Evolutionary conservation across 495 filamentous ascomycete genomes (phyloP).

Genomic region (Acidomyces sp.): DNA sequence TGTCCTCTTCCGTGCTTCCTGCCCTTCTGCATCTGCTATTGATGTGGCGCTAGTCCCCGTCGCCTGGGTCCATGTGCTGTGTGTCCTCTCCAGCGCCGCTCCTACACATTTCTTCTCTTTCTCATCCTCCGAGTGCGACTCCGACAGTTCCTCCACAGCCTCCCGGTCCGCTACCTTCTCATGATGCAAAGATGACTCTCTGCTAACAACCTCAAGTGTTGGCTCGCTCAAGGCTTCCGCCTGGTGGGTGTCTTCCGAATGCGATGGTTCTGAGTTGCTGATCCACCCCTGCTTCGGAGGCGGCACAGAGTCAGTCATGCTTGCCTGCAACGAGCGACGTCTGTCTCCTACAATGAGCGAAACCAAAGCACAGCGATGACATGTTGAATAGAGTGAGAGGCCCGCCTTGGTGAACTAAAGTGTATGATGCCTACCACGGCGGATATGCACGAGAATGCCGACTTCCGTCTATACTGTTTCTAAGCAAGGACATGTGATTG

Average conservation of each 20-base stretch:
- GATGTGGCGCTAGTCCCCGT: constrained; percentile 17
- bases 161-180: constrained; percentile 17
- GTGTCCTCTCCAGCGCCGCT: too few species aligned
- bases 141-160: constrained; percentile 8
- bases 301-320: too few species aligned
- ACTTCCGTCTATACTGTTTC: too few species aligned
- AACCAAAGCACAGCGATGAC: too few species aligned
- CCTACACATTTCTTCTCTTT: constrained; percentile 4
- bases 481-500: too few species aligned
- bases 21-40: constrained; percentile 19
- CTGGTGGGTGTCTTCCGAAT: constrained; percentile 10
- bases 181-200: constrained; percentile 20
- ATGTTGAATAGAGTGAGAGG: too few species aligned
- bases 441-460: too few species aligned
- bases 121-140: constrained; percentile 5
- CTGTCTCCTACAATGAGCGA: too few species aligned
- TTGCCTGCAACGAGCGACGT: too few species aligned
- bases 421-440: too few species aligned
- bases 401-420: too few species aligned
- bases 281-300: constrained; percentile 9
- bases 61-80: constrained; percentile 12
- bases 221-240: constrained; percentile 23
- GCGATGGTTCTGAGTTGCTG: constrained; percentile 4
- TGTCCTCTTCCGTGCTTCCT: constrained; percentile 31
- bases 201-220: constrained; percentile 20